Evolutionary conservation across 441 rosid genomes (phyloP).

Genomic region (Jatropha podagrica): DNA sequence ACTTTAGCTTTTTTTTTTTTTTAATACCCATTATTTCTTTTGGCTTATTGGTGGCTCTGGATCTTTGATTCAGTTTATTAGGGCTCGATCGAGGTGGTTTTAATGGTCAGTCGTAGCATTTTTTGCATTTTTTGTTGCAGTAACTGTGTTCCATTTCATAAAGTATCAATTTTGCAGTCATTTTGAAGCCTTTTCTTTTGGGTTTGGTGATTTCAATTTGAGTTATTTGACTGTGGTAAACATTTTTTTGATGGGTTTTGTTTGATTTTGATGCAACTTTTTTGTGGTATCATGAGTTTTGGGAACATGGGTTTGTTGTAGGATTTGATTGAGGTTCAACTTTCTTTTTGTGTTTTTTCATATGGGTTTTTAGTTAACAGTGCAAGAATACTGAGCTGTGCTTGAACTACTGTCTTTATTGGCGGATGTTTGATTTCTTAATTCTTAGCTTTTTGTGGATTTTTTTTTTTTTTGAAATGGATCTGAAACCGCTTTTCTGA

Average conservation of each 20-base stretch:
- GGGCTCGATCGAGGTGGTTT: slow-evolving; percentile 46
- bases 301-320: slow-evolving; percentile 22
- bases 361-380: slow-evolving; percentile 22
- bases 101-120: slow-evolving; percentile 13
- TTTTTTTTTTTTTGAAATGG: slow-evolving; percentile 33
- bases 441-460: slow-evolving; percentile 11
- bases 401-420: slow-evolving; percentile 6
- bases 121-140: slow-evolving; percentile 7
- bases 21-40: slow-evolving; percentile 16
- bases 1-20: slow-evolving; percentile 16
- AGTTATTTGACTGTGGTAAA: background rate
- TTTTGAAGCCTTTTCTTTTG: slow-evolving; percentile 5
- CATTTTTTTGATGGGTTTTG: background rate
- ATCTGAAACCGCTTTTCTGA: slow-evolving; percentile 44
- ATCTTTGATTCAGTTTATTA: slow-evolving; percentile 37
- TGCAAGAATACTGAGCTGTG: slow-evolving; percentile 10
- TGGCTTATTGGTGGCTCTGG: slow-evolving; percentile 21
- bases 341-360: slow-evolving; percentile 23
- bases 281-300: slow-evolving; percentile 18
- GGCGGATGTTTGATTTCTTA: slow-evolving; percentile 7
- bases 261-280: slow-evolving; percentile 11
- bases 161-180: slow-evolving; percentile 17
- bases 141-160: slow-evolving; percentile 12
- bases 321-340: slow-evolving; percentile 28
- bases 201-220: slow-evolving; percentile 25